Conservation (phyloP, 768 basidiomycete genomes). For the Pleurotus pulmonarius region DNA sequence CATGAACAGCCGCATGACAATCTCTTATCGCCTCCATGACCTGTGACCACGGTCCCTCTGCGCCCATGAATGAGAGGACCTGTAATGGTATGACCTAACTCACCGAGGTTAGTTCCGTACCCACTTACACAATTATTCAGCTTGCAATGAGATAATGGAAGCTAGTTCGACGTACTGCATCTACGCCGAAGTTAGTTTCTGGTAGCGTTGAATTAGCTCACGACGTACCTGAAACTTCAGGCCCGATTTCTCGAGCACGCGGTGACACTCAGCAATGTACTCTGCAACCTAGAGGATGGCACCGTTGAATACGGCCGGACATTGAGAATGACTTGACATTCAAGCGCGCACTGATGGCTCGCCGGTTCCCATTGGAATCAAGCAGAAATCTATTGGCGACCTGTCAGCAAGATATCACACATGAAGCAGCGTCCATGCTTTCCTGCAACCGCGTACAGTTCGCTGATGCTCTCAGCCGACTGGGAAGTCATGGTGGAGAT, state of each 20-base stretch:
- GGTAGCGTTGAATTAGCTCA: background rate
- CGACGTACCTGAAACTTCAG: slow-evolving; percentile 67
- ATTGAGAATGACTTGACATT: background rate
- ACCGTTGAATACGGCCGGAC: background rate
- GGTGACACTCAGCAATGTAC: slow-evolving; percentile 79
- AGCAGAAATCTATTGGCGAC: slow-evolving; percentile 67
- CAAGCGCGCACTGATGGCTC: slow-evolving; percentile 56
- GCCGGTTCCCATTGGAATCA: slow-evolving; percentile 80
- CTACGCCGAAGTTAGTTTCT: slow-evolving; percentile 28
- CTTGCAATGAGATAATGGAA: too few relatives aligned
- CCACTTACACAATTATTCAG: slow-evolving; percentile 49
- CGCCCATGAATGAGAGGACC: slow-evolving; percentile 1
- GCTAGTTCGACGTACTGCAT: slow-evolving; percentile 55
- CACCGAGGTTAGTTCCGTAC: slow-evolving; percentile 89
- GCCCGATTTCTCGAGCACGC: slow-evolving; percentile 79
- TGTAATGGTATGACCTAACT: slow-evolving; percentile 7
- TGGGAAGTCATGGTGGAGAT: slow-evolving; percentile 9
- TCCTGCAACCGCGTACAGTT: slow-evolving; percentile 82
- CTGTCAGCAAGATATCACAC: slow-evolving; percentile 1
- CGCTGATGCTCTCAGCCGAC: slow-evolving; percentile 14
- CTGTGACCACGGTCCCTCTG: slow-evolving; percentile 82
- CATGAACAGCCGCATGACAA: slow-evolving; percentile 86
- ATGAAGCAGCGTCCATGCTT: slow-evolving; percentile 4
- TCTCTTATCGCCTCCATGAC: slow-evolving; percentile 88
- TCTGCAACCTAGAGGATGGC: slow-evolving; percentile 54